Evolutionary conservation across 202 grass and related monocot species (phyloP), one percentile per base, ranked within the genome.

Genomic region (Cymbopogon flexuosus): DNA sequence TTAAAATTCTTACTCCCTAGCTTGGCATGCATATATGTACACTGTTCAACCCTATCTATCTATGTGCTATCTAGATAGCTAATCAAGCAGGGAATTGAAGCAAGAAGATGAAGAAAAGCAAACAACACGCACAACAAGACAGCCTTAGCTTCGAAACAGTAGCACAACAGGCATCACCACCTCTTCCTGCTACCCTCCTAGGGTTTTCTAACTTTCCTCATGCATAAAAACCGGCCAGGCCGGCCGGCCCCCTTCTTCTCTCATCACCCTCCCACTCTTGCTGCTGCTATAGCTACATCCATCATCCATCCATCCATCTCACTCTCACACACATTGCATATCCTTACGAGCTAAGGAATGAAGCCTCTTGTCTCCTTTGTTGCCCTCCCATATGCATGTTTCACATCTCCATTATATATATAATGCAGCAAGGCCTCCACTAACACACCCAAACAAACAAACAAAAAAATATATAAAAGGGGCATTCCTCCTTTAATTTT

Each of bases 341-440:
- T 72, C 14, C 88, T 80, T 90, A 78, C 16, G 3, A 4, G 70
- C 75, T 90, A 90, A 90, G 88, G 0, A 86, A 89, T 57, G 54
- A 57, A 10, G 54, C 10, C 65, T 18, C 72, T 37, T 54, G 27
- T 61, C 60, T 51, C 5, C 15, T 51, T 51, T 51, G 47, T 18
- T n/a, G 15, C 10, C 3, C 33, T 75, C 63, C 88, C 88, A 75
- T 75, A 90, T 46, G 43, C 43, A 46, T 75, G 79, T 90, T 86
- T 79, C 88, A 90, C 79, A 86, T 69, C 79, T 69, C 79, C 67
- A 73, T 86, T 70, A 86, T 86, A 83, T 86, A 83, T 89, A 79
- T 90, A 90, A 83, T 86, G 69, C 41, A 16, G 62, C 33, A 7
- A 56, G 51, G 43, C 71, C 81, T 76, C 87, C 86, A 86, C 85